phyloP scores from a whole-genome alignment of 192 early-diverging fungal genomes.

The Umbelopsis sp. region DNA sequence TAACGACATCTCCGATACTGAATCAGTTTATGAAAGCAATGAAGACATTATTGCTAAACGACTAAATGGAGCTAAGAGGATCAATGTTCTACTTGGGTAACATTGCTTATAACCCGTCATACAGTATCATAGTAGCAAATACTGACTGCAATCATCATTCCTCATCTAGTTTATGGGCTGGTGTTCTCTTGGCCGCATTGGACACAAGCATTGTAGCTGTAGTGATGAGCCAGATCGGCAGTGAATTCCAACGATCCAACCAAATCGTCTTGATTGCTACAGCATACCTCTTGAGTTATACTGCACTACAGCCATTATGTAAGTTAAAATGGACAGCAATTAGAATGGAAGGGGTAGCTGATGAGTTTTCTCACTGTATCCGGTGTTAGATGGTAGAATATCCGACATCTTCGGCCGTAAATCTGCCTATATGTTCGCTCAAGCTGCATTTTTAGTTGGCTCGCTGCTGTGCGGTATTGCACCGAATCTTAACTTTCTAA shows the following conservation, averaged over 20 bases:
- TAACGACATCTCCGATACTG: neutral
- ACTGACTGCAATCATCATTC: neutral
- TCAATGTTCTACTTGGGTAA: conserved; percentile 6
- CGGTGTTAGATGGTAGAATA: conserved; percentile 66
- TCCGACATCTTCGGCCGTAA: conserved; percentile 85
- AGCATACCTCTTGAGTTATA: conserved; percentile 34
- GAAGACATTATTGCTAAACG: conserved; percentile 3
- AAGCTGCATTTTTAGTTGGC: conserved; percentile 79
- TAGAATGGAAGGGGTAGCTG: neutral
- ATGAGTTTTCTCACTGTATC: neutral
- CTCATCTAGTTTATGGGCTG: conserved; percentile 23
- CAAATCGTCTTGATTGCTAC: conserved; percentile 30
- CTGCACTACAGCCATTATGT: conserved; percentile 35
- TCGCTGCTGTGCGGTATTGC: conserved; percentile 55
- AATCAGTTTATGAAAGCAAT: conserved; percentile 11
- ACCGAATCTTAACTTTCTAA: conserved; percentile 38
- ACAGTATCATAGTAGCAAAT: neutral
- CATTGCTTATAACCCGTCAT: neutral
- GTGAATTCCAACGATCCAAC: conserved; percentile 36
- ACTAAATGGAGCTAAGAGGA: conserved; percentile 6
- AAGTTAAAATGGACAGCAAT: too few species aligned
- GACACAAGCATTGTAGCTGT: conserved; percentile 35
- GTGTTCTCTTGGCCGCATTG: conserved; percentile 28
- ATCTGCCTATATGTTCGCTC: conserved; percentile 68
- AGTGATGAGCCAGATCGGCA: conserved; percentile 35